Percentiles rank a stretch among this genome's conserved stretches.
phyloP scores from a whole-genome alignment of 2,329 filamentous ascomycete species.

The Teratosphaeria viscida region DNA sequence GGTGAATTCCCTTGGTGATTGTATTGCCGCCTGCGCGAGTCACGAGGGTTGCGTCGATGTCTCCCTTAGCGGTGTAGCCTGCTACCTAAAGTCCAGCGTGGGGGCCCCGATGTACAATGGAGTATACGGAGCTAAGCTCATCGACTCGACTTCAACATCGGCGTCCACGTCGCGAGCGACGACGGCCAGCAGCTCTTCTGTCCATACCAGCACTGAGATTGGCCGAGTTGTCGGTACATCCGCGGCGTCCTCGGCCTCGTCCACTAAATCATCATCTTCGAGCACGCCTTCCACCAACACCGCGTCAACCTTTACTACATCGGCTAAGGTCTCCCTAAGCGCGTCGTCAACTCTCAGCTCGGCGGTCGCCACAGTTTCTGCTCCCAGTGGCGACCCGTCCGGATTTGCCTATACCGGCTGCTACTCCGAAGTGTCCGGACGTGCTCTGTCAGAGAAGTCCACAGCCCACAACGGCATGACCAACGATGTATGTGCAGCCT shows the following conservation, averaged over 20 bases:
- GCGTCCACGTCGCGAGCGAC: background rate
- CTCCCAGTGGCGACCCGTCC: background rate
- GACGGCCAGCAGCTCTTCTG: conserved; percentile 4
- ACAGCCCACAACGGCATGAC: background rate
- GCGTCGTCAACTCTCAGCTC: background rate
- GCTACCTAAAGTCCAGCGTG: conserved; percentile 23
- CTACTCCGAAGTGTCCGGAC: background rate
- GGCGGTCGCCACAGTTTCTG: background rate
- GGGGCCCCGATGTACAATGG: conserved; percentile 11
- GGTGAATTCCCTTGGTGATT: conserved; percentile 13
- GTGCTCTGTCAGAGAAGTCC: background rate
- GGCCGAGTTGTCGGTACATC: background rate
- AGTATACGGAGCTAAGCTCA: conserved; percentile 20
- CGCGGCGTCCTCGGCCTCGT: conserved; percentile 15
- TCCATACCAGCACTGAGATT: conserved; percentile 3
- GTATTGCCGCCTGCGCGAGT: conserved; percentile 18
- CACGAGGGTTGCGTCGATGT: conserved; percentile 20
- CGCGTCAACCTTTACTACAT: background rate
- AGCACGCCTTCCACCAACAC: conserved; percentile 2
- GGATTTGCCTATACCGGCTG: background rate
- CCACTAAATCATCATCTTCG: conserved; percentile 19
- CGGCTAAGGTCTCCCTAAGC: background rate
- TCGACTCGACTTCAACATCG: conserved; percentile 4
- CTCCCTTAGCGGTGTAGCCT: conserved; percentile 18
- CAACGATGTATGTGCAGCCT: conserved; percentile 3